Conservation (phyloP, 257 asterid genomes). For the Solanum piurae region DNA sequence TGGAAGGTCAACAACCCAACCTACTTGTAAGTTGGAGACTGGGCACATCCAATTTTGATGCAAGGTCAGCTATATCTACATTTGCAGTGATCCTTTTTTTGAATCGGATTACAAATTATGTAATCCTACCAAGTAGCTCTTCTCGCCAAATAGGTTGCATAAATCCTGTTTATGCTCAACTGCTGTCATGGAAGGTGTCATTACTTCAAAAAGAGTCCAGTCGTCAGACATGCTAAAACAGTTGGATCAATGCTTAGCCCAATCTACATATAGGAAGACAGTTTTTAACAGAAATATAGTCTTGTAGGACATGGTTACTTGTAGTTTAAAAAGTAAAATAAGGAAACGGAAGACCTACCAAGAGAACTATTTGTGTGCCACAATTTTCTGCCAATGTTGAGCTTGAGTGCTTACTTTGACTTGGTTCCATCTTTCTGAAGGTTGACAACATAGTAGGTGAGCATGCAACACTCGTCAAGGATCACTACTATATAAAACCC, state of each 20-base stretch:
- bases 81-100: background rate
- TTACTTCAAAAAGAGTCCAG: background rate
- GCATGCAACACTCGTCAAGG: conserved; percentile 58
- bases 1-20: background rate
- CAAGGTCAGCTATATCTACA: background rate
- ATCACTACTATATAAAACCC: conserved; percentile 69
- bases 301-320: background rate
- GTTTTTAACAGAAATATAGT: background rate
- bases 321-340: background rate
- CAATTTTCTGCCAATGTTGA: background rate
- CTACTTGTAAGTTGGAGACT: background rate
- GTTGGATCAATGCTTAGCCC: background rate
- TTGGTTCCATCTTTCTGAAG: conserved; percentile 14
- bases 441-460: conserved; percentile 64
- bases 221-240: background rate
- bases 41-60: background rate
- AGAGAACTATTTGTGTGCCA: background rate
- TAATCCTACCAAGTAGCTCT: background rate
- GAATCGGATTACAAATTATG: background rate
- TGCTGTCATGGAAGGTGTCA: background rate
- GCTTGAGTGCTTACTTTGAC: background rate
- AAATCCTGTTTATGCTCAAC: background rate
- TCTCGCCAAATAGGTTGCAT: background rate
- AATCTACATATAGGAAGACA: background rate
- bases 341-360: background rate